Percentiles rank a stretch among this genome's conserved stretches.
Evolutionary conservation across 805 yeast species (phyloP).

Genomic region (Hemisphaericaspora nanyangensis): DNA sequence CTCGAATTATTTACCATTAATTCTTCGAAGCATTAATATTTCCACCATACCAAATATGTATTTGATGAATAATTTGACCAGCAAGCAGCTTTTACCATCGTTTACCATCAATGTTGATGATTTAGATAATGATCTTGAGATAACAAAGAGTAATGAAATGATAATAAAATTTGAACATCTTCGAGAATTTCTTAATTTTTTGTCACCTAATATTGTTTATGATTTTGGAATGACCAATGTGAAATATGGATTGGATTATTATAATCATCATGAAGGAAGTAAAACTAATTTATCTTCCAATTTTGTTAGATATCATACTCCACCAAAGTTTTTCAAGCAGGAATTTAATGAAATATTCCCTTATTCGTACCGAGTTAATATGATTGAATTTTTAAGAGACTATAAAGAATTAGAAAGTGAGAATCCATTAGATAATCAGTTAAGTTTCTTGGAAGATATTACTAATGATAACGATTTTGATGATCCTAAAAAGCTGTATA

Average conservation of each 20-base stretch:
- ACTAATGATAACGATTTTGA: constrained; percentile 28
- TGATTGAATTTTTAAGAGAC: constrained; percentile 32
- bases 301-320: constrained; percentile 14
- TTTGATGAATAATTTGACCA: constrained; percentile 26
- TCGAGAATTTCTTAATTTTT: constrained; percentile 33
- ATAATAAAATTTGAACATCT: constrained; percentile 23
- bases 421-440: constrained; percentile 23
- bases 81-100: constrained; percentile 16
- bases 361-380: constrained; percentile 24
- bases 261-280: constrained; percentile 5
- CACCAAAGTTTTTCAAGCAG: constrained; percentile 14
- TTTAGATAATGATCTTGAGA: constrained; percentile 30
- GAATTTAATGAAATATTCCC: constrained; percentile 27
- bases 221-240: constrained; percentile 27
- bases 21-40: constrained; percentile 60
- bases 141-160: constrained; percentile 27
- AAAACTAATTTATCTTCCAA: constrained; percentile 5
- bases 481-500: constrained; percentile 20
- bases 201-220: constrained; percentile 39
- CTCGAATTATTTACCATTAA: constrained; percentile 64
- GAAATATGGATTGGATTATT: constrained; percentile 6
- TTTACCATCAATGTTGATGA: constrained; percentile 35
- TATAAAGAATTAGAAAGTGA: constrained; percentile 12
- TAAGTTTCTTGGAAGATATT: constrained; percentile 37
- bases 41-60: constrained; percentile 58